phyloP scores from a whole-genome alignment of 805 yeast species.

The Starmerella powellii region DNA sequence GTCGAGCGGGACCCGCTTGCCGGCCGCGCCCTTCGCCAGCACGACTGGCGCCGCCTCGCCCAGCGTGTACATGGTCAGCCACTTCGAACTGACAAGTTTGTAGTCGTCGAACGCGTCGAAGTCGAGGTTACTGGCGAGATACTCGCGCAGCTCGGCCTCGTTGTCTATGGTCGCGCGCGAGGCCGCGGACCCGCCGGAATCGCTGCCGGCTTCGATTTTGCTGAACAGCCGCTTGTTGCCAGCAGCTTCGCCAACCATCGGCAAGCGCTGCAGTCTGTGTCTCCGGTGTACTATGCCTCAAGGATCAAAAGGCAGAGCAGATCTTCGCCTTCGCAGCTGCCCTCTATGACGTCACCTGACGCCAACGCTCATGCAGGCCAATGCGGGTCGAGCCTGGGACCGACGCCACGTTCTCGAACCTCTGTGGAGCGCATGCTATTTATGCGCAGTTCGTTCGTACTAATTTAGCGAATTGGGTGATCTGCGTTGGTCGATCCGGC shows the following conservation, averaged over 20 bases:
- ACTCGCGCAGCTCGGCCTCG: not conserved
- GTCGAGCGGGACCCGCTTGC: slow-evolving; percentile 2
- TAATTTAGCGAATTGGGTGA: too few relatives aligned
- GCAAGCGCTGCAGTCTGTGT: too few relatives aligned
- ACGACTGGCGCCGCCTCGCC: slow-evolving; percentile 9
- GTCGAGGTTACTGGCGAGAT: not conserved
- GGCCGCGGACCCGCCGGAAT: too few relatives aligned
- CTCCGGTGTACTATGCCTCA: too few relatives aligned
- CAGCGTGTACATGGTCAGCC: slow-evolving; percentile 1
- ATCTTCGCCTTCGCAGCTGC: too few relatives aligned
- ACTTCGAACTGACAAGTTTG: slow-evolving; percentile 3
- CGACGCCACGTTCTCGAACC: too few relatives aligned
- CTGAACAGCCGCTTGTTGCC: not conserved
- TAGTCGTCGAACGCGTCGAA: not conserved
- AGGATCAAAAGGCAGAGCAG: too few relatives aligned
- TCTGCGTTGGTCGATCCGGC: too few relatives aligned
- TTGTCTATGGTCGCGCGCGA: not conserved
- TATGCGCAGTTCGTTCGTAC: too few relatives aligned
- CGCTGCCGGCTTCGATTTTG: not conserved
- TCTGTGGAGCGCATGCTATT: too few relatives aligned
- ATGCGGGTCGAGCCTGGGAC: too few relatives aligned
- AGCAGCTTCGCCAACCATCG: not conserved
- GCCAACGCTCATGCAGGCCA: not conserved
- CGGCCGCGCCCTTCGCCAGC: slow-evolving; percentile 12
- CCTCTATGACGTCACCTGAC: too few relatives aligned